phyloP scores from a whole-genome alignment of 371 early-diverging fungal genomes.

The Thermomucor indicae-seudaticae region DNA sequence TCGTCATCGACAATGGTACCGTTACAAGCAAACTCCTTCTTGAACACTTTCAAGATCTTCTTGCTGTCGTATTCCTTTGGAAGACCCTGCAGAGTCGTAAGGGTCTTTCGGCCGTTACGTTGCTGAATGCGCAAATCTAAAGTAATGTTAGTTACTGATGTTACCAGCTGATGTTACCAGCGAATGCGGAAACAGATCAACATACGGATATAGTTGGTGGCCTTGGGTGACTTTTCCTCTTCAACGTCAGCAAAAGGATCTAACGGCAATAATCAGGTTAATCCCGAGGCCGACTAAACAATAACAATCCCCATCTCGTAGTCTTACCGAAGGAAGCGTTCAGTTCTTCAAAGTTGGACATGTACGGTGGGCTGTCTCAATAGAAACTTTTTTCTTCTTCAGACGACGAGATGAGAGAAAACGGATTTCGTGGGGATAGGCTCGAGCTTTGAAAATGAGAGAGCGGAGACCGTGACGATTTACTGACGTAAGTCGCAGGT shows the following conservation, averaged over 20 bases:
- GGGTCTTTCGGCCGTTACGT: slow-evolving; percentile 95
- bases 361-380: too few relatives aligned
- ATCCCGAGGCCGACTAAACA: neutral
- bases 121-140: slow-evolving; percentile 96
- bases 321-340: slow-evolving; percentile 18
- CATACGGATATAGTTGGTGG: slow-evolving; percentile 76
- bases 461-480: too few relatives aligned
- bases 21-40: slow-evolving; percentile 96
- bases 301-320: neutral
- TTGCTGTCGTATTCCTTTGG: slow-evolving; percentile 85
- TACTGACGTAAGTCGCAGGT: too few relatives aligned
- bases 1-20: slow-evolving; percentile 92
- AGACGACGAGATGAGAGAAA: too few relatives aligned
- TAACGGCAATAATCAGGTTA: slow-evolving; percentile 8
- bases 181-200: slow-evolving; percentile 7
- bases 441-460: too few relatives aligned
- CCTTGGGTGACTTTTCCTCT: slow-evolving; percentile 50
- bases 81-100: slow-evolving; percentile 88
- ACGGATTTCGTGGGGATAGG: too few relatives aligned
- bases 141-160: neutral
- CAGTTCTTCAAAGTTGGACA: slow-evolving; percentile 18
- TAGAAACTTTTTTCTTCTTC: neutral
- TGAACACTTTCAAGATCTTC: slow-evolving; percentile 90
- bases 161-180: too few relatives aligned
- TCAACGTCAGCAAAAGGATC: slow-evolving; percentile 86